Conservation (phyloP, 345 rosid species). For the Syzygium grande region DNA sequence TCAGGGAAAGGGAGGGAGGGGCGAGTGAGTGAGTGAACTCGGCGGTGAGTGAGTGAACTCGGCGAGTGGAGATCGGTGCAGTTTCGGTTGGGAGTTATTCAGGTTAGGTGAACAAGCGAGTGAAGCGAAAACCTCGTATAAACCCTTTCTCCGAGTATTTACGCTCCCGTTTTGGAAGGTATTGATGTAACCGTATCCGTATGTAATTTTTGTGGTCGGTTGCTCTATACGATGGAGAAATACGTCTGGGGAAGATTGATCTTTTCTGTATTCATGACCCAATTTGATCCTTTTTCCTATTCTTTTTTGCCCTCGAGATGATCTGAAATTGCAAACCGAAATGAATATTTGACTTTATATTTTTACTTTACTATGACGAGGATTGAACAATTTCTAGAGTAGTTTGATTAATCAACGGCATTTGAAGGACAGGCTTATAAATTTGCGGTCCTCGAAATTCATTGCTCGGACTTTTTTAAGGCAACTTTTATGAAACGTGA, state of each 20-base stretch:
- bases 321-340: not conserved
- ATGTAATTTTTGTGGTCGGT: not conserved
- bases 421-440: not conserved
- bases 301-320: not conserved
- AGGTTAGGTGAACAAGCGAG: not conserved
- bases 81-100: not conserved
- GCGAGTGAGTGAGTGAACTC: not conserved
- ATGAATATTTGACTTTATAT: not conserved
- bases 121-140: not conserved
- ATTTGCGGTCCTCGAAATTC: not conserved
- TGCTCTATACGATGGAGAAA: not conserved
- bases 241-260: not conserved
- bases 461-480: not conserved
- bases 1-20: not conserved
- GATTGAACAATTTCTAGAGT: not conserved
- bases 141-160: not conserved
- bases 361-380: not conserved
- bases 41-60: not conserved
- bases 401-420: not conserved
- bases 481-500: not conserved
- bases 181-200: not conserved
- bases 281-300: not conserved
- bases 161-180: not conserved
- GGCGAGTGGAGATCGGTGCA: not conserved
- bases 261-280: not conserved